Evolutionary conservation across 2,329 filamentous ascomycete genomes (phyloP).

Genomic region (Alternaria gaisen): DNA sequence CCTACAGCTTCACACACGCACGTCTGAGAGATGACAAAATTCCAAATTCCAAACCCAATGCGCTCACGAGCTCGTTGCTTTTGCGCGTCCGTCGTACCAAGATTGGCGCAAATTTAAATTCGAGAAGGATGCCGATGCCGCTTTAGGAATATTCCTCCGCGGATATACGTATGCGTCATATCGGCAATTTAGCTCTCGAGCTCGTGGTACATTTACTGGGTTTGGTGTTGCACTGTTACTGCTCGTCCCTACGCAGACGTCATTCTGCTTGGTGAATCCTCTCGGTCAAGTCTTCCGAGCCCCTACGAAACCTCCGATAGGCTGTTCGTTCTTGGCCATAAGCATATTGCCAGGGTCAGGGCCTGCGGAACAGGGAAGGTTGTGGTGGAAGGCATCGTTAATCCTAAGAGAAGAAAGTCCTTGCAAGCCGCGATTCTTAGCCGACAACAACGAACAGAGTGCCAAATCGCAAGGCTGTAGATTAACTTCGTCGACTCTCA

Average conservation of each 20-base stretch:
- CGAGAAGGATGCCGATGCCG: neutral
- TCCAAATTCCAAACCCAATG: neutral
- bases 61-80: neutral
- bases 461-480: neutral
- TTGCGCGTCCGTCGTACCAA: neutral
- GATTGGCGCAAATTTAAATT: neutral
- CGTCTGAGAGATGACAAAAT: neutral
- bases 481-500: neutral
- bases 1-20: neutral
- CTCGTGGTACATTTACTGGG: neutral
- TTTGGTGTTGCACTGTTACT: neutral
- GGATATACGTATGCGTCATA: neutral
- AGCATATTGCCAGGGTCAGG: neutral
- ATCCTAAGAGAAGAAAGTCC: neutral
- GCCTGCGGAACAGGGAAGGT: neutral
- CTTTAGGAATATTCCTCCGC: neutral
- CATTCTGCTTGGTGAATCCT: neutral
- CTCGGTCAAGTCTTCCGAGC: neutral
- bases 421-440: neutral
- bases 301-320: neutral
- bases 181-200: neutral
- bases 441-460: neutral
- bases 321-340: neutral
- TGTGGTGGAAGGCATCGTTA: neutral
- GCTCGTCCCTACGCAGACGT: neutral